Evolutionary conservation across 2,329 filamentous ascomycete genomes (phyloP).

Genomic region (Fusarium haematococcum): DNA sequence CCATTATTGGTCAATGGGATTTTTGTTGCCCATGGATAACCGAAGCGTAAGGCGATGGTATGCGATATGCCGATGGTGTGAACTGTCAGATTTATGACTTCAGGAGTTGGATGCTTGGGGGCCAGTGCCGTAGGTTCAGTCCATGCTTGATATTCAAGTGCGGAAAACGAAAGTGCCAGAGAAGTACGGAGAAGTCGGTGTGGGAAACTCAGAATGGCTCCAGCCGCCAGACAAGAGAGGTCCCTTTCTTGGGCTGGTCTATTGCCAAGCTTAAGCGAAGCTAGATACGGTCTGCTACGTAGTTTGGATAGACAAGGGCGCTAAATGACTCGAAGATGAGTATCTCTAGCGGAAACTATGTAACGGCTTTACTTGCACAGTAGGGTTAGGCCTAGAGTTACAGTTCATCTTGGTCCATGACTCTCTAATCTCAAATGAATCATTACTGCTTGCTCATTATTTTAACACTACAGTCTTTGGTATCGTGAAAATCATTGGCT

Average conservation of each 20-base stretch:
- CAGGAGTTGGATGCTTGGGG: not conserved
- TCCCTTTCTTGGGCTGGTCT: not conserved
- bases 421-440: not conserved
- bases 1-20: not conserved
- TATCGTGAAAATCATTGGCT: conserved; percentile 23
- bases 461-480: conserved; percentile 7
- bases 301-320: not conserved
- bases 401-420: not conserved
- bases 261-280: not conserved
- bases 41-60: not conserved
- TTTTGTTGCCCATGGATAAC: not conserved
- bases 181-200: not conserved
- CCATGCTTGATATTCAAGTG: not conserved
- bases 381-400: not conserved
- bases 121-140: not conserved
- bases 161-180: not conserved
- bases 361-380: not conserved
- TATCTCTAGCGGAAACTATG: not conserved
- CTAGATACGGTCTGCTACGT: not conserved
- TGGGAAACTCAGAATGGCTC: not conserved
- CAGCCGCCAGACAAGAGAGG: not conserved
- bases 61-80: not conserved
- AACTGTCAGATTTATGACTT: not conserved
- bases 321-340: not conserved
- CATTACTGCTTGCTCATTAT: conserved; percentile 18